Evolutionary conservation across 148 eudicot genomes (phyloP), one percentile per base, ranked within the genome.

Genomic region (Rhododendron griersonianum): DNA sequence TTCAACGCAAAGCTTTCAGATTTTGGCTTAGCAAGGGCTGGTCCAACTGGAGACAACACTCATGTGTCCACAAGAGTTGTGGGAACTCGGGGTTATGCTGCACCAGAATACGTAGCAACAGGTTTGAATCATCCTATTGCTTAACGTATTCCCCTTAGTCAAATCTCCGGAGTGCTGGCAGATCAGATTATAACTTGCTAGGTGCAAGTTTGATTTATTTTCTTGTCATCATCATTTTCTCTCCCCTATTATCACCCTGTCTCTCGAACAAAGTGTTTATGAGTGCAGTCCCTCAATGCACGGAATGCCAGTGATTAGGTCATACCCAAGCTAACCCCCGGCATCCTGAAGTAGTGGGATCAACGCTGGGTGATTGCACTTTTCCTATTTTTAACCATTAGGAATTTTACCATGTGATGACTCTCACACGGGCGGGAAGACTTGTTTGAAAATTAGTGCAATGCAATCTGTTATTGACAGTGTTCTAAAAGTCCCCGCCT

Each of bases 21-120:
- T 73, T 91, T 91, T 83, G 92, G 92, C 50, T 88, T 89, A 55
- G 92, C 91, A 67, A 87, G 92, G 44, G 92, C 85, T 75, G 92
- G 92, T 75, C 92, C 92, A 2, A 89, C 84, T 14, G 92, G 92
- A n/a, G 92, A 89, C 51, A 89, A 77, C n/a, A 91, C 92, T 50
- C 92, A 91, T 82, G 90, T 91, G 69, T 89, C 92, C 51, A 91
- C 92, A 44, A 84, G 92, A 85, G 91, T 91, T 59, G 87, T 91
- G 77, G 92, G 92, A 47, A 91, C 92, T 15, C 83, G 86, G 73
- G 92, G 92, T 55, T 91, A 91, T 81, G 92, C 92, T 84, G 92
- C 92, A 77, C 92, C 92, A 53, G 92, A 91, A 86, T 91, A 91
- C 55, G 88, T 91, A 33, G 87, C 91, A n/a, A 87, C 92, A 89